Percentiles rank a stretch among this genome's conserved stretches.
These are phyloP conservation scores for Ceratonia siliqua DNA, from an alignment of 306 rosid genomes.

Conservation along the genomic window DNA sequence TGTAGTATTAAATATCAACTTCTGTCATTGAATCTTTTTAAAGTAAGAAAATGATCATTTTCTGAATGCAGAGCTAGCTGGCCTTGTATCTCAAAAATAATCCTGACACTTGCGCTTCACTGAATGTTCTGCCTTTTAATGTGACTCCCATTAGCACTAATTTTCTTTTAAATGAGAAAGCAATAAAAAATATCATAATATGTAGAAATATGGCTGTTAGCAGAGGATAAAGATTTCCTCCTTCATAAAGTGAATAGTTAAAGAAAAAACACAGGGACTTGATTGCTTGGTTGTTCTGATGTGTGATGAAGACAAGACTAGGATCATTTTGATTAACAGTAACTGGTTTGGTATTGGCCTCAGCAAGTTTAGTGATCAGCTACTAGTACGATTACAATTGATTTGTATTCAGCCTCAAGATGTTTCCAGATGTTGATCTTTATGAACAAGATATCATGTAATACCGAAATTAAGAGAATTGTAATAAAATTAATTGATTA, in stretches of 20 bases:
- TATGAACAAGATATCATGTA: background rate
- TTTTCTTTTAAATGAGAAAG: background rate
- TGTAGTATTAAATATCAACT: background rate
- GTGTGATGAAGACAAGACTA: background rate
- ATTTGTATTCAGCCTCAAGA: background rate
- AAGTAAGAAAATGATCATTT: background rate
- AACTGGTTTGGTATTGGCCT: background rate
- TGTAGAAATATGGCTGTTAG: background rate
- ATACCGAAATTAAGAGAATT: background rate
- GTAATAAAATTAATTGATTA: background rate
- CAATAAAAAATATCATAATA: background rate
- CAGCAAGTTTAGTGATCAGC: constrained; percentile 2
- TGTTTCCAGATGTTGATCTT: background rate
- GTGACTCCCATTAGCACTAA: background rate
- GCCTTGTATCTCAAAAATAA: background rate
- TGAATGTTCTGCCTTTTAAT: background rate
- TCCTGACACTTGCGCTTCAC: background rate
- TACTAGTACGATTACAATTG: background rate
- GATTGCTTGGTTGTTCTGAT: background rate
- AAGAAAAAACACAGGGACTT: background rate
- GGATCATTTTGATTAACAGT: background rate
- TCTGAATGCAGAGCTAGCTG: background rate
- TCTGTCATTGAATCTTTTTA: background rate
- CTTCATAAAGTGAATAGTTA: background rate
- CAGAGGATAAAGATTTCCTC: background rate